Evolutionary conservation across 805 yeast species (phyloP).

Genomic region (Candida coleopterorum): DNA sequence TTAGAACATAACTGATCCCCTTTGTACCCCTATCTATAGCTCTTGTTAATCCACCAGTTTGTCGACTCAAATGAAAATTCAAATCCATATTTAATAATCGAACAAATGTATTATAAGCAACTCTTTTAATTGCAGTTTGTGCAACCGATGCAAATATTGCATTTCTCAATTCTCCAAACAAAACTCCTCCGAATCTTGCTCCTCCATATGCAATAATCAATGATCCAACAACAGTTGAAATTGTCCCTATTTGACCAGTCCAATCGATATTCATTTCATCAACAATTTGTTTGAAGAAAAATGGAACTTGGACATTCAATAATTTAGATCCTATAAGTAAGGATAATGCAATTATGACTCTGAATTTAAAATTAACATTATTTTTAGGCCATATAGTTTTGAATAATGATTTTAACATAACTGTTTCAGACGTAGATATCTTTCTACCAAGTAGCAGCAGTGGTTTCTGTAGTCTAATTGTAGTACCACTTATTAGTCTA

Average conservation of each 20-base stretch:
- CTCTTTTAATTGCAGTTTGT: constrained; percentile 86
- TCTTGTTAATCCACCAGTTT: constrained; percentile 93
- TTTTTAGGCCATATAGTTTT: constrained; percentile 80
- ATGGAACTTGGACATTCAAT: constrained; percentile 92
- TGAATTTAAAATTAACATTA: constrained; percentile 56
- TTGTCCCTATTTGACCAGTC: constrained; percentile 55
- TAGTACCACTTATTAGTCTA: background rate
- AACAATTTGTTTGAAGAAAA: constrained; percentile 79
- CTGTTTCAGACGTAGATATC: constrained; percentile 38
- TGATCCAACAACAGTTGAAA: constrained; percentile 61
- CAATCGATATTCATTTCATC: constrained; percentile 93
- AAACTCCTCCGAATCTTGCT: constrained; percentile 89
- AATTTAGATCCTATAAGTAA: constrained; percentile 77
- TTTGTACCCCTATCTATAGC: constrained; percentile 98
- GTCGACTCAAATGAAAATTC: constrained; percentile 84
- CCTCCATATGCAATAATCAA: constrained; percentile 84
- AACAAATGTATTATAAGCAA: constrained; percentile 80
- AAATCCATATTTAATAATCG: constrained; percentile 82
- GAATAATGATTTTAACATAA: constrained; percentile 60
- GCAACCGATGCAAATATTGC: constrained; percentile 96
- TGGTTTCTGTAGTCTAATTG: background rate
- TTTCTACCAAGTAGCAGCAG: constrained; percentile 17
- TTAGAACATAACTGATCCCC: constrained; percentile 88
- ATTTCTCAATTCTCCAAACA: constrained; percentile 91
- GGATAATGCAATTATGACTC: constrained; percentile 74